Conservation (phyloP, 352 stramenopile species). For the Globisporangium polare region DNA sequence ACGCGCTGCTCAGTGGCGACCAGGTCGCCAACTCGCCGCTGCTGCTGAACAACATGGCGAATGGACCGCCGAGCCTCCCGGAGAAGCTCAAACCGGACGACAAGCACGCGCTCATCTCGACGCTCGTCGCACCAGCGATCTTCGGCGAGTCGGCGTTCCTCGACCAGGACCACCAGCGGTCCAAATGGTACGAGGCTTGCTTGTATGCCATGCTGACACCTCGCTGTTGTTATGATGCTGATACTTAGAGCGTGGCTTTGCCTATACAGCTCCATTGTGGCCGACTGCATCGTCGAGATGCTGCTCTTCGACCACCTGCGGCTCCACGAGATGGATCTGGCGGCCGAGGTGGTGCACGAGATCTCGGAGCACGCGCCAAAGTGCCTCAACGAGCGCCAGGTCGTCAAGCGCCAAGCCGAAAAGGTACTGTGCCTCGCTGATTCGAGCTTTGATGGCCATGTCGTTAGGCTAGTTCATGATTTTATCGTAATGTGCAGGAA, state of each 20-base stretch:
- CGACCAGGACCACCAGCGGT: constrained; percentile 36
- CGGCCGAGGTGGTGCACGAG: constrained; percentile 50
- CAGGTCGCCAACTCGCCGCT: background rate
- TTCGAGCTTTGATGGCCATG: background rate
- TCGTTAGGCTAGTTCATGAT: background rate
- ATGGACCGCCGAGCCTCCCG: constrained; percentile 16
- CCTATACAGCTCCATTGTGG: constrained; percentile 37
- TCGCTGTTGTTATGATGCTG: background rate
- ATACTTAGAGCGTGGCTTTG: background rate
- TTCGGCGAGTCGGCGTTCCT: constrained; percentile 64
- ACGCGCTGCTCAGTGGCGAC: constrained; percentile 26
- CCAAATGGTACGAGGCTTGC: constrained; percentile 55
- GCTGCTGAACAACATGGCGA: background rate
- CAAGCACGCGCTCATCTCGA: constrained; percentile 42
- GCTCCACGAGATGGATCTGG: constrained; percentile 73
- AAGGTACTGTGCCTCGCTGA: constrained; percentile 12
- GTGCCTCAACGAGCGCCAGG: constrained; percentile 54
- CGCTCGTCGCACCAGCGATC: constrained; percentile 44
- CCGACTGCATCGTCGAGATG: constrained; percentile 68
- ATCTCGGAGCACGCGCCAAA: constrained; percentile 48
- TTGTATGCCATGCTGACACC: too few relatives aligned
- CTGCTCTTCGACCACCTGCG: constrained; percentile 66
- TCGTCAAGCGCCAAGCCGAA: constrained; percentile 40
- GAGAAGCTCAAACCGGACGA: constrained; percentile 27
- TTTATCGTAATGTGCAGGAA: constrained; percentile 25